A percentile compares a stretch with the other conserved stretches of the same genome.
Conservation (phyloP, 208 protist species). For the Trypanosoma cruzi region DNA sequence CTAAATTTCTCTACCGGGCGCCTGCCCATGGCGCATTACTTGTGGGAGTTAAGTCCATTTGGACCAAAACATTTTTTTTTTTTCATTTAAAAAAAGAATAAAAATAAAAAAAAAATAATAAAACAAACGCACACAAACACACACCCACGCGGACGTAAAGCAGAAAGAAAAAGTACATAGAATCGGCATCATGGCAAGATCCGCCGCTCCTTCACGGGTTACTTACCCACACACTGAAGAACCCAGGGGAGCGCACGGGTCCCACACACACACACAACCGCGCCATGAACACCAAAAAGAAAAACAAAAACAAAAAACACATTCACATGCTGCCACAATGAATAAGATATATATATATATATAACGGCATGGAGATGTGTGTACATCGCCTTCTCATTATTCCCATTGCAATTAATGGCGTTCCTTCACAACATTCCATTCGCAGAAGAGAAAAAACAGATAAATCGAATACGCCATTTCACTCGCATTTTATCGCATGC, state of each 20-base stretch:
- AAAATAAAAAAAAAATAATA: no score
- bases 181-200: neutral
- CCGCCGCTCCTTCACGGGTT: neutral
- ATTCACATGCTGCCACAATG: slow-evolving; percentile 2
- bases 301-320: slow-evolving; percentile 9
- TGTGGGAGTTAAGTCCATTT: neutral
- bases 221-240: neutral
- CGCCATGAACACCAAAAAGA: neutral
- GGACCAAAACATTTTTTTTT: no score
- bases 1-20: slow-evolving; percentile 31
- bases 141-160: neutral
- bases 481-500: neutral
- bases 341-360: no score
- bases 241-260: neutral
- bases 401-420: no score
- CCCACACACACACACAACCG: neutral
- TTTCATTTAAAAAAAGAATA: slow-evolving; percentile 9
- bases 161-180: no score
- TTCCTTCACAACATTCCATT: slow-evolving; percentile 6
- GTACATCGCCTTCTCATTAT: no score
- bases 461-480: slow-evolving; percentile 3
- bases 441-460: neutral
- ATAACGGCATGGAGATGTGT: no score
- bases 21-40: slow-evolving; percentile 12
- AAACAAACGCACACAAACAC: neutral